Percentiles rank a stretch among this genome's conserved stretches.
Evolutionary conservation across 2,329 filamentous ascomycete species (phyloP).

Genomic region (Aspergillus bombycis): DNA sequence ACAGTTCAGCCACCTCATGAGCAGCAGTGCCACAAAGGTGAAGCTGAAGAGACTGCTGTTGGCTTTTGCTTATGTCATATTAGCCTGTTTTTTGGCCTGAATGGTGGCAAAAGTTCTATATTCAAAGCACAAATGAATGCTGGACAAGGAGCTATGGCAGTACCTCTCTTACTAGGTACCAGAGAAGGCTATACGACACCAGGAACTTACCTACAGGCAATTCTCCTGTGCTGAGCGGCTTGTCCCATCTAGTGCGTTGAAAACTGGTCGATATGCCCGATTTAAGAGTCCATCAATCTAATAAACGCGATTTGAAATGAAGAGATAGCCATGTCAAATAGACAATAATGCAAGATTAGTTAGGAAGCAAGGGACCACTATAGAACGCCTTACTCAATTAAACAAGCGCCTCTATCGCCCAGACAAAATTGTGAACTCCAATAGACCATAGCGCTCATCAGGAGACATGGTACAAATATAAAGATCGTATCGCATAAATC

Average conservation of each 20-base stretch:
- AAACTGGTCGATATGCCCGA: neutral
- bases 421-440: conserved; percentile 10
- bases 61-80: neutral
- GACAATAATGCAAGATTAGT: neutral
- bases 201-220: neutral
- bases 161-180: neutral
- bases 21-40: neutral
- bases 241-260: neutral
- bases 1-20: neutral
- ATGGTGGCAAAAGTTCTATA: neutral
- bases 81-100: neutral
- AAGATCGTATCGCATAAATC: conserved; percentile 14
- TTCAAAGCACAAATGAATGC: neutral
- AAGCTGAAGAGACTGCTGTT: neutral
- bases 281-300: neutral
- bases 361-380: neutral
- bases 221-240: neutral
- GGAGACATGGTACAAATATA: conserved; percentile 1
- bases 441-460: conserved; percentile 2
- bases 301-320: neutral
- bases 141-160: neutral
- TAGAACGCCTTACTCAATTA: conserved; percentile 6
- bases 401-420: conserved; percentile 12
- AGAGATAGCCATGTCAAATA: neutral
- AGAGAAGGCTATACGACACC: neutral